Percentiles rank a stretch among this genome's conserved stretches.
These are phyloP conservation scores for Butyriboletus loyo DNA, from an alignment of 768 basidiomycete species.

Conservation along the genomic window DNA sequence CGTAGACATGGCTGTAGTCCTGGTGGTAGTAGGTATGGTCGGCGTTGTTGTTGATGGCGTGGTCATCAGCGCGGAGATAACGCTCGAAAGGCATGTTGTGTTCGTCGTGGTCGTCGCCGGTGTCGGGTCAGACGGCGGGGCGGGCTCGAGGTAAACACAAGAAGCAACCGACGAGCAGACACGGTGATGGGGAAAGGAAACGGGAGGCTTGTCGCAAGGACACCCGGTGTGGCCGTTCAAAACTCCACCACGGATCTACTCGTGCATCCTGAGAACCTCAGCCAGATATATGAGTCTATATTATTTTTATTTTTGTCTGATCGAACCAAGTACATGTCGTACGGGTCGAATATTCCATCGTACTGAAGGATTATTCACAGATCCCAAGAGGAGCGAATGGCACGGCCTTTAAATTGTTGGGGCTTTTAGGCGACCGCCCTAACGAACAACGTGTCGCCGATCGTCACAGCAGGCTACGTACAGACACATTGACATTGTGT, in stretches of 20 bases:
- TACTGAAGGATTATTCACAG: constrained; percentile 4
- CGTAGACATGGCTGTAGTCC: constrained; percentile 9
- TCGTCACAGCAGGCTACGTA: constrained; percentile 28
- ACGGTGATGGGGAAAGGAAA: background rate
- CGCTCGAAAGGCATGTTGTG: constrained; percentile 40
- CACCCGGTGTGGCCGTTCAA: background rate
- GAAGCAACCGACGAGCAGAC: background rate
- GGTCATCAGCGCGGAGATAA: constrained; percentile 34
- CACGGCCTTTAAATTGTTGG: constrained; percentile 9
- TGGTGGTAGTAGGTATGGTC: constrained; percentile 11
- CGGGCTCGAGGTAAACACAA: background rate
- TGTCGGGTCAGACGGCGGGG: background rate
- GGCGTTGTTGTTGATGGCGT: background rate
- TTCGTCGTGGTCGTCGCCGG: constrained; percentile 5
- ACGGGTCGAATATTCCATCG: constrained; percentile 2
- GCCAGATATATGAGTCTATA: constrained; percentile 8
- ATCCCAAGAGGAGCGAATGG: constrained; percentile 12
- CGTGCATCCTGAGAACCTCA: no score
- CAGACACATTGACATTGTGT: constrained; percentile 12
- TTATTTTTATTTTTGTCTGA: constrained; percentile 8
- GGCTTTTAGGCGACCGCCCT: constrained; percentile 22
- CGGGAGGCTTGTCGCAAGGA: background rate
- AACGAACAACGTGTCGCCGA: constrained; percentile 16
- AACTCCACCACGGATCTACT: background rate
- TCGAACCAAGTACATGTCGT: constrained; percentile 7